Base-by-base conservation (phyloP, 345 rosid genomes). In the Brassica rapa region DNA sequence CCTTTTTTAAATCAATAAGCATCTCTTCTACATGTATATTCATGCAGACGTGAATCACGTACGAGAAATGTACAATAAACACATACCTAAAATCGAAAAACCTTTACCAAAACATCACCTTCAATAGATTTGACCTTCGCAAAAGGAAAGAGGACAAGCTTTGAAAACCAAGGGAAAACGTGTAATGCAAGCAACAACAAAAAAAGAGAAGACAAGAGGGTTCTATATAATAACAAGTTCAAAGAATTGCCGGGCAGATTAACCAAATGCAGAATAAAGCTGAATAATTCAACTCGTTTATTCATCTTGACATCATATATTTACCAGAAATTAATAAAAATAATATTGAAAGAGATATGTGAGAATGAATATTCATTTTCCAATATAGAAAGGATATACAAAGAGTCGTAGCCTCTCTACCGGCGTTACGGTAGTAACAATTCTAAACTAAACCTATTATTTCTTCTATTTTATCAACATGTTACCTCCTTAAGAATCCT, bases 101-200 rank as follows among this genome's bases (percentile, higher is more conserved):
- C 19, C 64, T 67, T 73, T 69, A 73, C 78, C 71, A 80, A 55
- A 74, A 37, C 82, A 74, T 80, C 71, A 80, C 74, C 53, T 79
- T 67, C 33, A 68, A 66, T 24, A 51, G 73, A 69, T 66, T 66
- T 67, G 74, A 79, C 32, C 82, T 68, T 73, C 70, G 68, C 65
- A 16, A n/a, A 67, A 32, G 63, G 66, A 60, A 73, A 62, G 30
- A 70, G 19, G 41, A 53, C 66, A 55, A 71, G 66, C 71, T 64
- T 56, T 37, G 27, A 4, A 71, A 57, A 78, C 76, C 25, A 29
- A 10, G 66, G 82, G 46, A 16, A 51, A 56, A 62, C 63, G 53
- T 53, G 59, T 19, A 69, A 55, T 73, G 79, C 67, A 64, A 55
- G 55, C 79, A 62, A 62, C 35, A 62, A 19, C 21, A 19, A 19